Base-by-base conservation (phyloP, 2,329 filamentous ascomycete species). In the Penicillium sclerotiorum region DNA sequence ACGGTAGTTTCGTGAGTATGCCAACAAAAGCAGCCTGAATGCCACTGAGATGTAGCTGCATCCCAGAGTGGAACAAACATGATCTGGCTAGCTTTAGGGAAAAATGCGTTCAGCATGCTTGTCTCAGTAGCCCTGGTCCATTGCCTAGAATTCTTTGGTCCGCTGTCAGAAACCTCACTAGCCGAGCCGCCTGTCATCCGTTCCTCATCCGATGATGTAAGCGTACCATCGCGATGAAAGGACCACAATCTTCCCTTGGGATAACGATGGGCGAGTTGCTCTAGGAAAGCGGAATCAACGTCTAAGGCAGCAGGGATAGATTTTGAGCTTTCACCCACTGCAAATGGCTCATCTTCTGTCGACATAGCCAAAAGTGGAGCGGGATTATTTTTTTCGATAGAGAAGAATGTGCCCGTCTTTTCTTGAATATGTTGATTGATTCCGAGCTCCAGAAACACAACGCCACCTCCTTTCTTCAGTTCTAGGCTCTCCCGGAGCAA, bases 51-150 rank as follows among this genome's bases (percentile, higher is more conserved):
- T 20, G 70, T 72, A 9, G 70, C 70, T n/a, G 73, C 68, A 54
- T 80, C 77, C 73, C 76, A 80, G 0, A 80, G 57, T 0, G 77
- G 77, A 4, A 78, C 59, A 49, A 80, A 79, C 2, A 79, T 67
- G 7, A 80, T 60, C 35, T 74, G 75, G 2, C 69, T 62, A 4
- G 73, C 73, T 15, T 67, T 70, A 1, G 76, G 77, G 40, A 81
- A 78, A 38, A 73, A 69, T n/a, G 63, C 64, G 28, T 35, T 23
- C 1, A 44, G 9, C n/a, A 15, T 40, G n/a, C 22, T 20, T 17
- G 38, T n/a, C 15, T 27, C 38, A 3, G 9, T n/a, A 15, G 22
- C n/a, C 22, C 22, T 40, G 25, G 25, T 7, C 25, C 25, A 7
- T n/a, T n/a, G n/a, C n/a, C n/a, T n/a, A n/a, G n/a, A n/a, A n/a